Evolutionary conservation across 2,329 filamentous ascomycete genomes (phyloP), one percentile per base, ranked within the genome.

Genomic region (Diaporthe sp.): DNA sequence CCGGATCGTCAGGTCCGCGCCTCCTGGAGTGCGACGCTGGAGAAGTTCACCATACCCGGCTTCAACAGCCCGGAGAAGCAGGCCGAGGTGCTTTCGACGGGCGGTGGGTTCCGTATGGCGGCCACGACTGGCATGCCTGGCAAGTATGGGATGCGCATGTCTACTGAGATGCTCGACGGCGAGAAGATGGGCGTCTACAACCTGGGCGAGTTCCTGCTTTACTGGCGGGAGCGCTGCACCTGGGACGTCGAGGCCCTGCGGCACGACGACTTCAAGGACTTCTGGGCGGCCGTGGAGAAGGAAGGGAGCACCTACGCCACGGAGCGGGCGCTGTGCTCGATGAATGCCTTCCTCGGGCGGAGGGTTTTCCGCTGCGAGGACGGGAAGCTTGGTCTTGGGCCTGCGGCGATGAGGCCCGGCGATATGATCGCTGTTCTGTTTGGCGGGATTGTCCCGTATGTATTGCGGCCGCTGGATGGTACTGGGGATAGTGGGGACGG

Each of bases 161-260:
- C 67, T 3, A 53, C 60, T 17, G 76, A 72, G 67, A 47, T 60
- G 5, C 37, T 75, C 37, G 61, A 34, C 37, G 75, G 76, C 7
- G 76, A 77, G 67, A 55, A 61, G 42, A 75, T 75, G 49, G 20
- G 61, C 28, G 44, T 25, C n/a, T 63, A 77, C 34, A 70, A 77
- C 49, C 72, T 77, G 8, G 75, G 76, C 25, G 75, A 77, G 70
- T 77, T 76, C 37, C 60, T 77, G 15, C 39, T 77, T 10, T 76
- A 76, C 63, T 77, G 75, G 68, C 71, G 76, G 15, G 75, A 77
- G 60, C 57, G 76, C 4, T 72, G 57, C 57, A 53, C 37, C 55
- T 73, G 47, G 76, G 76, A 55, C 22, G 44, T 63, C 47, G 49
- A 49, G 51, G 70, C 55, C 4, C 42, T 72, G 9, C 22, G 53